Evolutionary conservation across 805 yeast genomes (phyloP), one percentile per base, ranked within the genome.

Genomic region (Nadsonia fulvescens): DNA sequence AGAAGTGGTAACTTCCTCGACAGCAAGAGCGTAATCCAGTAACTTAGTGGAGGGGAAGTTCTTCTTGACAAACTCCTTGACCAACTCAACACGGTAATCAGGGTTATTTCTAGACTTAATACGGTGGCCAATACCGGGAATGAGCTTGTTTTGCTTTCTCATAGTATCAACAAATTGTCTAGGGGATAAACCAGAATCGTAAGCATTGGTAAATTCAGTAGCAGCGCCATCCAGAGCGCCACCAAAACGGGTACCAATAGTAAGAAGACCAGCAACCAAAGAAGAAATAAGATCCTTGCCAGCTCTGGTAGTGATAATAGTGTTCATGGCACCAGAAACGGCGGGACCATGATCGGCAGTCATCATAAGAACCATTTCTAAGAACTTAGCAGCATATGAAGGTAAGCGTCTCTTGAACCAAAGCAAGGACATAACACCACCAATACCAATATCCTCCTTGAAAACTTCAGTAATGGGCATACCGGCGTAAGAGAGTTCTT

Each of bases 341-440:
- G 62, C 62, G 12, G 62, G 62, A 30, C 62, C 62, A 38, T 56
- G 62, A 37, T 56, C 62, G 20, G 62, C 62, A 15, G 62, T 56
- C 19, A 56, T 48, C 63, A 57, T 57, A 25, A 56, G 51, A n/a
- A 56, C 63, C 62, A 56, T 56, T 39, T 56, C 62, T 22, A 56
- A 37, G 41, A 56, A 56, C 50, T 54, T 54, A 29, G 58, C 42
- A 19, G 60, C 63, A 30, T 54, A 56, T 19, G 44, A 32, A 13
- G 62, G 62, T 24, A 56, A 41, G 20, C 60, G 46, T 23, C 62
- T 50, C 30, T 58, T 49, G 54, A 56, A 56, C 62, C 62, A 56
- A 36, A 56, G 41, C 24, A 56, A 47, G 5, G 62, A 56, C 54
- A 56, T 53, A 35, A 56, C 62, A 40, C 62, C 62, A 20, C 62